Base-by-base conservation (phyloP, 306 rosid genomes). In the Mimosa bimucronata region DNA sequence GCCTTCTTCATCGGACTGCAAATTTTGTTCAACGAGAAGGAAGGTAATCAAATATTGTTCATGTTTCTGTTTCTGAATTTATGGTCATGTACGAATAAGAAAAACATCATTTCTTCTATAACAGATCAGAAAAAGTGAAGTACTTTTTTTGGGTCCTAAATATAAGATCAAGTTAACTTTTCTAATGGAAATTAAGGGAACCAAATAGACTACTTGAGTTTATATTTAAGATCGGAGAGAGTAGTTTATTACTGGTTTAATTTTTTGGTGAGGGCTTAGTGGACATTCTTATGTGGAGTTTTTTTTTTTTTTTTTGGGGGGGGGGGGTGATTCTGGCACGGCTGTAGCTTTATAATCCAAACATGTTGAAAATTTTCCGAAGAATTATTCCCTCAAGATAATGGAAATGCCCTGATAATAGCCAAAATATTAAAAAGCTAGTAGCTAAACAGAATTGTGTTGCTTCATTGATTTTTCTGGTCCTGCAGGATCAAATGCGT, bases 1-100 rank as follows among this genome's bases (percentile, higher is more conserved):
- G 61, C 94, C 97, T 29, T 86, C 87, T 75, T 78, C 91, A 28
- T 88, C 94, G 19, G 92, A 88, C 79, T 93, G 98, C 98, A 91
- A 91, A 83, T 93, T 93, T 81, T 91, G 98, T 88, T 83, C 92
- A 5, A 93, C 90, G 79, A 91, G 77, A 86, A 67, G 94, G 72
- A 93, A 93, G 98, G 97, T 83, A 71, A 79, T 65, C 44, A 74
- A 57, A 26, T 65, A 66, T 76, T 69, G 37, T 25, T 79, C 37
- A 41, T 69, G 78, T 37, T 52, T 28, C 67, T 41, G 70, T 34
- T 45, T 60, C 37, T 60, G 66, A 60, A 58, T 58, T 60, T 60
- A 12, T 60, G 31, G 19, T 60, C 18, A 58, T 41, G 45, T 19
- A 58, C 2, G 30, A 45, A 11, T 57, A 30, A 25, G 26, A 29